Percentiles rank a stretch among this genome's conserved stretches.
phyloP scores from a whole-genome alignment of 176 grass and related monocot genomes.

The Urochloa ruziziensis region DNA sequence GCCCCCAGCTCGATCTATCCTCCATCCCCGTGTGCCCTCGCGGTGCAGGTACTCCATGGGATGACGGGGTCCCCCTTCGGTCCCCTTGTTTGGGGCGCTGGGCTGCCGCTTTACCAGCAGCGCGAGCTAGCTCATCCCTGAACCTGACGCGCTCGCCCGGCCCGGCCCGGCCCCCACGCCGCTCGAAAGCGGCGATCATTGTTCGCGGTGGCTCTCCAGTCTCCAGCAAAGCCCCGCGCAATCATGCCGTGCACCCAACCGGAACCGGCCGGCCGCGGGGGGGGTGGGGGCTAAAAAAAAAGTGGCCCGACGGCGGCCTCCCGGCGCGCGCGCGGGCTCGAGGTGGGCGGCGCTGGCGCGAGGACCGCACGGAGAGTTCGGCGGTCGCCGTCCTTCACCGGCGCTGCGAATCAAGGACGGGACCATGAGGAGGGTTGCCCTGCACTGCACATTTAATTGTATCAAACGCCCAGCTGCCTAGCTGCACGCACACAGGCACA shows the following conservation, averaged over 20 bases:
- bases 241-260: conserved; percentile 33
- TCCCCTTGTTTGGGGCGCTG: conserved; percentile 28
- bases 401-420: neutral
- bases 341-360: neutral
- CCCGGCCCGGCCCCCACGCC: neutral
- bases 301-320: neutral
- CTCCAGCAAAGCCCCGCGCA: conserved; percentile 13
- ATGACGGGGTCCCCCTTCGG: neutral
- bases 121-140: conserved; percentile 34
- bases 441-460: neutral
- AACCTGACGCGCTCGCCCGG: neutral
- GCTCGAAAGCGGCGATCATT: conserved; percentile 41
- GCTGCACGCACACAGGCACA: neutral
- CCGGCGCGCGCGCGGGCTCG: neutral
- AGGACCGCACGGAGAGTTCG: conserved; percentile 8
- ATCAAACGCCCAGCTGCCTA: neutral
- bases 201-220: neutral
- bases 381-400: conserved; percentile 31
- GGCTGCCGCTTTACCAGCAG: conserved; percentile 34
- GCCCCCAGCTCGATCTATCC: neutral
- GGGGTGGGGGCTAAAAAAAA: neutral
- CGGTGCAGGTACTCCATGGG: neutral
- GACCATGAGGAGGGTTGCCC: neutral
- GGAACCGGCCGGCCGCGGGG: neutral
- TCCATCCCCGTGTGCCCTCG: neutral